Conservation (phyloP, 495 filamentous ascomycete genomes). For the Xylaria sp. region DNA sequence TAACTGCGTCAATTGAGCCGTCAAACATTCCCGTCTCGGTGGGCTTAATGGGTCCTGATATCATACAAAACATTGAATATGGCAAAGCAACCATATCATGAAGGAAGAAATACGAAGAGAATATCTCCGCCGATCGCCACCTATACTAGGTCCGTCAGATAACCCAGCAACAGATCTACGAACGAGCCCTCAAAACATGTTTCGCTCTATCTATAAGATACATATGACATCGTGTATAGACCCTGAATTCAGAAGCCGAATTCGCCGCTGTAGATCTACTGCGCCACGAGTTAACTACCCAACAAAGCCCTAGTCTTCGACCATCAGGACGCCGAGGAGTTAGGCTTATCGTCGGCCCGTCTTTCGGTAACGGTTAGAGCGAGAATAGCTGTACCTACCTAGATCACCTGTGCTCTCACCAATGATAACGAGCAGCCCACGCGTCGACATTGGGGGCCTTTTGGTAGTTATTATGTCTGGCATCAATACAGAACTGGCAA, state of each 20-base stretch:
- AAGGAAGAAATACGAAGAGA: not conserved
- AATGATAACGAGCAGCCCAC: not conserved
- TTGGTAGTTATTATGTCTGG: not conserved
- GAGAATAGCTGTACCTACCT: conserved; percentile 14
- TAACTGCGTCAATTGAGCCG: not conserved
- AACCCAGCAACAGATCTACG: not conserved
- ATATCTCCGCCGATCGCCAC: not conserved
- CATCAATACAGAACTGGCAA: not conserved
- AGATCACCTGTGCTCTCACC: not conserved
- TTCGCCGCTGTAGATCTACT: conserved; percentile 23
- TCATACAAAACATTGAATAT: not conserved
- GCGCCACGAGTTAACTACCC: conserved; percentile 3
- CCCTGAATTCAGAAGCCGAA: not conserved
- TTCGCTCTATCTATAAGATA: conserved; percentile 3
- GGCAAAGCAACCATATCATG: not conserved
- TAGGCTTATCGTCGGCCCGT: conserved; percentile 27
- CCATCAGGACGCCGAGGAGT: not conserved
- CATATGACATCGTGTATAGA: conserved; percentile 6
- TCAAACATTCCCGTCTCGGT: not conserved
- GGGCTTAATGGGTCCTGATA: not conserved
- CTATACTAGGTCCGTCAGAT: not conserved
- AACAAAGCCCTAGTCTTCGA: not conserved
- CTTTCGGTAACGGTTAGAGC: conserved; percentile 24
- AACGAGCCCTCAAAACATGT: conserved; percentile 16
- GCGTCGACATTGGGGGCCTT: not conserved